These are phyloP conservation scores for Cercospora sojina DNA, from an alignment of 2,329 filamentous ascomycete species.

Conservation along the genomic window DNA sequence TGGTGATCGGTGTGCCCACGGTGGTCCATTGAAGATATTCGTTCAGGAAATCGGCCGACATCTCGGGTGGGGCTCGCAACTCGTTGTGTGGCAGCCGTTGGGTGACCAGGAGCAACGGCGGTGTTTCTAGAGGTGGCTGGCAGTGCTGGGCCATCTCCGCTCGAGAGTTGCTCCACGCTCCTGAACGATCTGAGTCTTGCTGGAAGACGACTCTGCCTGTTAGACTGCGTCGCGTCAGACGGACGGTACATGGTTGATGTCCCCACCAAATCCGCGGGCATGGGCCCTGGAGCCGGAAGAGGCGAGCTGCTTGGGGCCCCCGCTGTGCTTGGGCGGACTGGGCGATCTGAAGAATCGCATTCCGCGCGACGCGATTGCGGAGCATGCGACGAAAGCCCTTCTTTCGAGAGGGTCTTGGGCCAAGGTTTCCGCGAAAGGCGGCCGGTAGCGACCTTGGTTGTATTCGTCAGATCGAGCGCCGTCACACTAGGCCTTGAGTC, in stretches of 20 bases:
- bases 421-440: slow-evolving; percentile 2
- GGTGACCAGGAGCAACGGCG: background rate
- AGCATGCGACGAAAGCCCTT: background rate
- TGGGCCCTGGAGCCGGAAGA: background rate
- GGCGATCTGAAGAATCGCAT: background rate
- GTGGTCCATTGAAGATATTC: background rate
- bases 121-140: background rate
- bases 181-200: background rate
- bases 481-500: slow-evolving; percentile 8
- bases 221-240: background rate
- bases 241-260: background rate
- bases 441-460: slow-evolving; percentile 1
- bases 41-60: background rate
- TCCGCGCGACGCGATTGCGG: background rate
- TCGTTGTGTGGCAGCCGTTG: background rate
- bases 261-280: background rate
- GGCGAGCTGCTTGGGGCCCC: background rate
- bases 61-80: background rate
- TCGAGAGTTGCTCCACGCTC: background rate
- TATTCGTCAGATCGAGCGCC: slow-evolving; percentile 14
- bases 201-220: background rate
- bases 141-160: background rate
- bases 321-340: slow-evolving; percentile 6
- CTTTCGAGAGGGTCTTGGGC: slow-evolving; percentile 7
- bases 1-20: slow-evolving; percentile 1